Conservation (phyloP, 2,329 filamentous ascomycete species). For the Pseudogymnoascus sp. region DNA sequence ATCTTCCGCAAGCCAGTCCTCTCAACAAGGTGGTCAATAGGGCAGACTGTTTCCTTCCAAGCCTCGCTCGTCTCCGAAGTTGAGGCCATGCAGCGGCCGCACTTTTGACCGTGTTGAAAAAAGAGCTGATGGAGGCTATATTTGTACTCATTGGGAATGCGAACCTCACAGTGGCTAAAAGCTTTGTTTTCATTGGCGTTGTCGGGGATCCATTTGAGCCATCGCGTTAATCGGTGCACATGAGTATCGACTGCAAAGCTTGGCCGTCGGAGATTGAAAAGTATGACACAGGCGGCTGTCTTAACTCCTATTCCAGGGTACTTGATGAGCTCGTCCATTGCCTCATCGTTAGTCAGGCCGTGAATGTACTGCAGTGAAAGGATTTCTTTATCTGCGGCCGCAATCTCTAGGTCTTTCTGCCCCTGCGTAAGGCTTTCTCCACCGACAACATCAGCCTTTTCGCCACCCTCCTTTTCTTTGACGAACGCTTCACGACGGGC, state of each 20-base stretch:
- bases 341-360: constrained; percentile 36
- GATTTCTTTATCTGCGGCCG: constrained; percentile 46
- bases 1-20: constrained; percentile 47
- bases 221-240: constrained; percentile 42
- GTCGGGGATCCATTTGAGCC: constrained; percentile 49
- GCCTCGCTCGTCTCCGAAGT: constrained; percentile 52
- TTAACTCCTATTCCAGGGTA: constrained; percentile 49
- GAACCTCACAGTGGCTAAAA: constrained; percentile 45
- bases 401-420: constrained; percentile 49
- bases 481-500: constrained; percentile 43
- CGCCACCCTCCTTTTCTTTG: constrained; percentile 33
- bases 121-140: constrained; percentile 48
- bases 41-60: constrained; percentile 53
- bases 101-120: constrained; percentile 44
- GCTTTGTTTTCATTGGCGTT: constrained; percentile 38
- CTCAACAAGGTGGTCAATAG: constrained; percentile 54
- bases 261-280: constrained; percentile 45
- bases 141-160: constrained; percentile 44
- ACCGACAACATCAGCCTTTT: constrained; percentile 37
- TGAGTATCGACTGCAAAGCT: constrained; percentile 53
- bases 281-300: constrained; percentile 47
- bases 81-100: constrained; percentile 36
- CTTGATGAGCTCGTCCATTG: constrained; percentile 41
- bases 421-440: constrained; percentile 32
- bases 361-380: constrained; percentile 49